Percentiles rank a stretch among this genome's conserved stretches.
Conservation (phyloP, 129 eudicot species). For the Artemisia argyi region DNA sequence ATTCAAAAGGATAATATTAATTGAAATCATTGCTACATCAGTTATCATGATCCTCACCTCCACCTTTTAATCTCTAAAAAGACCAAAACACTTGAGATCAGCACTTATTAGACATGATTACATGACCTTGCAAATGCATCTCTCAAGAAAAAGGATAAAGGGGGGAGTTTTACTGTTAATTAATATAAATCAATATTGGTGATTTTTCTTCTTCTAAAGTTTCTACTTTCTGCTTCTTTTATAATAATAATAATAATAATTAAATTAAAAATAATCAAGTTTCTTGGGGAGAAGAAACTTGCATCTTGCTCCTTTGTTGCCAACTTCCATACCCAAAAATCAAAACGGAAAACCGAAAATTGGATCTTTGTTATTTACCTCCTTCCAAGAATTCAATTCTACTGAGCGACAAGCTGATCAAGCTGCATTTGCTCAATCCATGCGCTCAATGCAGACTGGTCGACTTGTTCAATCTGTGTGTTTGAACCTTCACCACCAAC, state of each 20-base stretch:
- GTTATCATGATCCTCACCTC: slow-evolving; percentile 41
- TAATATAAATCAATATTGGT: slow-evolving; percentile 33
- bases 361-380: slow-evolving; percentile 42
- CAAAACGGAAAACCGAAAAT: slow-evolving; percentile 30
- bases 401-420: slow-evolving; percentile 67
- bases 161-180: slow-evolving; percentile 29
- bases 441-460: slow-evolving; percentile 57
- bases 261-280: slow-evolving; percentile 38
- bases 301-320: slow-evolving; percentile 20
- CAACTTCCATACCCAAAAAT: slow-evolving; percentile 34
- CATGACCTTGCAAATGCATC: slow-evolving; percentile 14
- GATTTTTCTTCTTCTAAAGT: slow-evolving; percentile 18
- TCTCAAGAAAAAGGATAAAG: slow-evolving; percentile 31
- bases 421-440: slow-evolving; percentile 89
- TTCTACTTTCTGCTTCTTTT: slow-evolving; percentile 38
- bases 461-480: slow-evolving; percentile 43
- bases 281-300: slow-evolving; percentile 23
- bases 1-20: slow-evolving; percentile 27
- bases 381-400: slow-evolving; percentile 32
- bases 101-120: slow-evolving; percentile 28
- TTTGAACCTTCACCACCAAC: slow-evolving; percentile 29
- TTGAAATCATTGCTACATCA: slow-evolving; percentile 42
- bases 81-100: slow-evolving; percentile 40
- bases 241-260: slow-evolving; percentile 20
- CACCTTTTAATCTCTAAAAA: slow-evolving; percentile 28